A percentile compares a stretch with the other conserved stretches of the same genome.
Conservation (phyloP, 495 filamentous ascomycete species). For the Neurospora sp. region DNA sequence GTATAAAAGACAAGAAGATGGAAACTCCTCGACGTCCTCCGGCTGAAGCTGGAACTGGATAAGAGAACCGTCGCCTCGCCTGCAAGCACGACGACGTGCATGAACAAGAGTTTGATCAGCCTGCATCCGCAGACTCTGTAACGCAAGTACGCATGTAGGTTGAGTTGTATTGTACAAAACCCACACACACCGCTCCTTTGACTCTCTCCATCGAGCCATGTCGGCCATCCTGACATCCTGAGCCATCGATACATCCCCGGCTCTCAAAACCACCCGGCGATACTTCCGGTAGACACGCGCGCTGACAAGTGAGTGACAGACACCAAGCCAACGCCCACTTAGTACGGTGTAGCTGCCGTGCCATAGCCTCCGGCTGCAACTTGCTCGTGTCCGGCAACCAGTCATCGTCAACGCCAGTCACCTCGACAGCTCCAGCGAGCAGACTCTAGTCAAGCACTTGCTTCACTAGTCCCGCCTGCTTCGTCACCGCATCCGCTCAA, state of each 20-base stretch:
- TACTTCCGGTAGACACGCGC: background rate
- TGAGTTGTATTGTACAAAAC: background rate
- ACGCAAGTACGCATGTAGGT: slow-evolving; percentile 1
- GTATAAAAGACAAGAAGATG: background rate
- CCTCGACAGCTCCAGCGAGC: background rate
- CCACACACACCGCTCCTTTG: background rate
- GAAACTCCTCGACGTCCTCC: background rate
- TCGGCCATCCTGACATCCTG: background rate
- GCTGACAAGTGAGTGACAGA: background rate
- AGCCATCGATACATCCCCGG: background rate
- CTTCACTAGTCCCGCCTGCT: background rate
- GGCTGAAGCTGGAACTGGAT: background rate
- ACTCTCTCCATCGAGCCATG: background rate
- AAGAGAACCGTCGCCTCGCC: background rate
- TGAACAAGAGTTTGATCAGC: slow-evolving; percentile 1
- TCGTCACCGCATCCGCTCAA: background rate
- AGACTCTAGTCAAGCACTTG: background rate
- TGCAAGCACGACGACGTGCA: background rate
- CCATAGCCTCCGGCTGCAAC: background rate
- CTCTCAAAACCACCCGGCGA: background rate
- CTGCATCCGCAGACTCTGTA: background rate
- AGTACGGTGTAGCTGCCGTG: background rate
- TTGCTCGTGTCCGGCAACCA: background rate
- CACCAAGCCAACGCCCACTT: background rate
- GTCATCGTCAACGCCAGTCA: background rate